These are phyloP conservation scores for Scortechinia acanthostroma DNA, from an alignment of 2,329 filamentous ascomycete genomes.

Conservation along the genomic window DNA sequence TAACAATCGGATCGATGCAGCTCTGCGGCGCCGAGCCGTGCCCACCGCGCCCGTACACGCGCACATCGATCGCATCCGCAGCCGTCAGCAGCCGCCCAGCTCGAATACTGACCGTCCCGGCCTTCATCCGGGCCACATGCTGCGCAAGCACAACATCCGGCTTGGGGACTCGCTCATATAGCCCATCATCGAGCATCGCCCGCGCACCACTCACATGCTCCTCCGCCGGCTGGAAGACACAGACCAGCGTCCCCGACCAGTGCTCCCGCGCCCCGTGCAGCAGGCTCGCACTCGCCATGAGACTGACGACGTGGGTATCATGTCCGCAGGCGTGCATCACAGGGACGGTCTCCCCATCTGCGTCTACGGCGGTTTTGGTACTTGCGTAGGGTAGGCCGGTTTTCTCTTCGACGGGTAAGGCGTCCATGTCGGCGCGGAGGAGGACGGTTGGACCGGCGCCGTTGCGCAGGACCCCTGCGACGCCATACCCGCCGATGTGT, in stretches of 20 bases:
- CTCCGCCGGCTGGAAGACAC: conserved; percentile 52
- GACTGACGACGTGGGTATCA: conserved; percentile 42
- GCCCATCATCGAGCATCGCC: conserved; percentile 48
- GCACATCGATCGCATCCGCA: conserved; percentile 2
- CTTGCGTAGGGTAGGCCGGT: conserved; percentile 38
- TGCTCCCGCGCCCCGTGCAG: conserved; percentile 25
- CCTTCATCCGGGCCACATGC: conserved; percentile 25
- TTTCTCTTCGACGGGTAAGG: conserved; percentile 34
- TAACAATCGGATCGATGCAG: conserved; percentile 2
- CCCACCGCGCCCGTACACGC: conserved; percentile 2
- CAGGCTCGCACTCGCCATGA: conserved; percentile 36
- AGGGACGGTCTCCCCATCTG: conserved; percentile 31
- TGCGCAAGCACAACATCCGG: conserved; percentile 42
- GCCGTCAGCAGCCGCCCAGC: background rate
- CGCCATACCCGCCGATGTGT: conserved; percentile 13
- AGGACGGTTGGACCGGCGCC: conserved; percentile 23
- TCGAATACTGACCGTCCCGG: background rate
- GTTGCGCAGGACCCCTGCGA: conserved; percentile 12
- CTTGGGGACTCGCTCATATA: conserved; percentile 39
- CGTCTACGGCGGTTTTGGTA: conserved; percentile 18
- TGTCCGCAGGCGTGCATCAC: conserved; percentile 53
- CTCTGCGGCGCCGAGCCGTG: conserved; percentile 1
- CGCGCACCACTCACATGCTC: conserved; percentile 46
- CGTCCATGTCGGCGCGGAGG: conserved; percentile 38
- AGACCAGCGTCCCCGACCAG: conserved; percentile 47